These are phyloP conservation scores for Gleditsia sinensis DNA, from an alignment of 306 rosid species.

Conservation along the genomic window DNA sequence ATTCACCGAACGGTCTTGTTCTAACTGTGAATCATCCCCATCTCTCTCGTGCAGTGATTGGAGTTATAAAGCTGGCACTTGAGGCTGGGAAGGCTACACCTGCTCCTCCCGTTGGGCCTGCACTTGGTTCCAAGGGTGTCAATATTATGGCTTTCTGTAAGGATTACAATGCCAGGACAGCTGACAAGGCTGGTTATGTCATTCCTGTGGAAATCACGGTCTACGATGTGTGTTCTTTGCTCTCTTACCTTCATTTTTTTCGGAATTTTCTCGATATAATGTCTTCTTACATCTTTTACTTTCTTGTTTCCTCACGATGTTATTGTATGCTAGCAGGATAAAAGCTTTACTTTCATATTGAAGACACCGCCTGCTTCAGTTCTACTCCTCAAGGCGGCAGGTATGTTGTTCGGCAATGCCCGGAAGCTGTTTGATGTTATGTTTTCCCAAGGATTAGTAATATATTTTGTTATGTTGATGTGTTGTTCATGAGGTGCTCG, in stretches of 20 bases:
- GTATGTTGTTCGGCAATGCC: conserved; percentile 44
- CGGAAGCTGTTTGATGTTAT: conserved; percentile 35
- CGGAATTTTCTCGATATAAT: background rate
- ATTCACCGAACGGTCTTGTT: background rate
- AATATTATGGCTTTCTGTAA: conserved; percentile 98
- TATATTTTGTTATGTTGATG: background rate
- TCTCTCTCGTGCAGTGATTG: conserved; percentile 60
- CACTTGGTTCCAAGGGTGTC: conserved; percentile 96
- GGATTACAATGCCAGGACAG: conserved; percentile 94
- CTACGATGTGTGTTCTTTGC: conserved; percentile 67
- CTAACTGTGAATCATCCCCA: background rate
- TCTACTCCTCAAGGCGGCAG: conserved; percentile 96
- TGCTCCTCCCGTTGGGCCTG: conserved; percentile 99
- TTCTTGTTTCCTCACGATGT: background rate
- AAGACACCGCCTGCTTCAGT: conserved; percentile 99
- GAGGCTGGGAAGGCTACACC: conserved; percentile 99
- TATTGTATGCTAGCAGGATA: conserved; percentile 56
- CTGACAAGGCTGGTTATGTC: conserved; percentile 92
- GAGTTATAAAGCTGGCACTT: conserved; percentile 87
- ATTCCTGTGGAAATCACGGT: conserved; percentile 98
- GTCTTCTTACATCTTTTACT: background rate
- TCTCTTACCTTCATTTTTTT: background rate
- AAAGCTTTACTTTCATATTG: conserved; percentile 88
- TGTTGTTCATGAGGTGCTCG: background rate
- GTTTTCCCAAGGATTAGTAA: background rate